phyloP scores from a whole-genome alignment of 2,329 filamentous ascomycete genomes.

The Malbranchea zuffiana region DNA sequence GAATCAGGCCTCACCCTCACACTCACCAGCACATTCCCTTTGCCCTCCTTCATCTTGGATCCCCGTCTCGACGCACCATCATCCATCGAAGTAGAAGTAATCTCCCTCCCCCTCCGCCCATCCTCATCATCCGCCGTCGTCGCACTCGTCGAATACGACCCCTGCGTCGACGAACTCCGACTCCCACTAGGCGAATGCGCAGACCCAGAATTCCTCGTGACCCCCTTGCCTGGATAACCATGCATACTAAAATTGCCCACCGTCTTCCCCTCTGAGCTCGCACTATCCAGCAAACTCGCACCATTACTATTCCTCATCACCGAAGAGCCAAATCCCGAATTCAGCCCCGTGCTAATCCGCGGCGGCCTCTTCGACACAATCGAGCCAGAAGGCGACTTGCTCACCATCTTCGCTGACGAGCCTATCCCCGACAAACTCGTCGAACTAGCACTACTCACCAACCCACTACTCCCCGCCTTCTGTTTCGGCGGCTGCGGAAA shows the following conservation, averaged over 20 bases:
- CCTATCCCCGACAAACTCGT: conserved; percentile 15
- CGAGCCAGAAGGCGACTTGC: conserved; percentile 39
- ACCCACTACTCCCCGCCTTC: conserved; percentile 46
- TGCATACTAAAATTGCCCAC: too few species aligned
- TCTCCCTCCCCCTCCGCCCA: conserved; percentile 23
- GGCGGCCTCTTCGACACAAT: conserved; percentile 46
- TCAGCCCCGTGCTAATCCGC: conserved; percentile 44
- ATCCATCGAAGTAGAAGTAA: conserved; percentile 19
- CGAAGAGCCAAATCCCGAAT: conserved; percentile 33
- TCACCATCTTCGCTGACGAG: conserved; percentile 16
- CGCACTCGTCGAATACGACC: conserved; percentile 80
- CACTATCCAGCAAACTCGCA: conserved; percentile 67
- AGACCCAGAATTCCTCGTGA: conserved; percentile 51
- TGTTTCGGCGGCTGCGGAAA: conserved; percentile 82
- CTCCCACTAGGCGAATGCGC: conserved; percentile 79
- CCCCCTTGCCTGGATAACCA: too few species aligned
- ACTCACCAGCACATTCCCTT: conserved; percentile 92
- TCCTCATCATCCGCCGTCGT: conserved; percentile 72
- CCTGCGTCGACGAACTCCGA: conserved; percentile 81
- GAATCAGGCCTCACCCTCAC: conserved; percentile 83
- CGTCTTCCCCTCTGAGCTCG: conserved; percentile 65
- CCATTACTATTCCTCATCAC: conserved; percentile 38
- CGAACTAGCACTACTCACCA: conserved; percentile 27
- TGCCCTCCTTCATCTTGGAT: conserved; percentile 52
- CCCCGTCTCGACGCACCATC: conserved; percentile 18